A percentile compares a stretch with the other conserved stretches of the same genome.
phyloP scores from a whole-genome alignment of 106 monocot genomes.

The Dendrobium catenatum region DNA sequence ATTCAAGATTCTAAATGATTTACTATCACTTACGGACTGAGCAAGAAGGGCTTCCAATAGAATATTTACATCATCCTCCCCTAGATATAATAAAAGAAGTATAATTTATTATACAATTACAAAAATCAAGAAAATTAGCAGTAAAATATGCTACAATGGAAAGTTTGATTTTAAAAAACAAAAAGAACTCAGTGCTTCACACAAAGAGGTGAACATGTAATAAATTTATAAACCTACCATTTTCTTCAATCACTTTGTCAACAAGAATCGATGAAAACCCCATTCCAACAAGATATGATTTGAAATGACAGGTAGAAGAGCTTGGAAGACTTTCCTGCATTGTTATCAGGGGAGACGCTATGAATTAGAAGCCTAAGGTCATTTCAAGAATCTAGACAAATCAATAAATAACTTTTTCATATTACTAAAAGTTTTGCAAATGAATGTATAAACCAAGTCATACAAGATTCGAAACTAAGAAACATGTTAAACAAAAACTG shows the following conservation, averaged over 20 bases:
- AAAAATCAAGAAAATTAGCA: background rate
- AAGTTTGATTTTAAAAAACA: background rate
- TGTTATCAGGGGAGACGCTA: background rate
- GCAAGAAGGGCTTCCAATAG: conserved; percentile 60
- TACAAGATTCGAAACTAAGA: background rate
- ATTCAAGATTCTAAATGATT: conserved; percentile 1
- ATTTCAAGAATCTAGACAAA: background rate
- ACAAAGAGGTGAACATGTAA: background rate
- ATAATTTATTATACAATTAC: background rate
- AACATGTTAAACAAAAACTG: background rate
- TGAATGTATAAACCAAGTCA: background rate
- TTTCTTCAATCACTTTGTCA: conserved; percentile 67
- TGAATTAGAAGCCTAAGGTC: background rate
- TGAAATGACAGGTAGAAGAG: conserved; percentile 45
- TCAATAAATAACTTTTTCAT: background rate
- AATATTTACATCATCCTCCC: conserved; percentile 40
- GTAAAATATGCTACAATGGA: background rate
- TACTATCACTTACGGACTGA: conserved; percentile 44
- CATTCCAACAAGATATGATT: conserved; percentile 65
- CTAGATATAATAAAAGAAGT: conserved; percentile 22
- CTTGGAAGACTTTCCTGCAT: conserved; percentile 44
- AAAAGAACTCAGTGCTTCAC: background rate
- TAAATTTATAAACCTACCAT: conserved; percentile 34
- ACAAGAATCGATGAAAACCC: conserved; percentile 66
- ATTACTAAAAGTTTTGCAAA: background rate